Base-by-base conservation (phyloP, 1,284 basidiomycete species). In the Pseudozyma tsukubaensis region DNA sequence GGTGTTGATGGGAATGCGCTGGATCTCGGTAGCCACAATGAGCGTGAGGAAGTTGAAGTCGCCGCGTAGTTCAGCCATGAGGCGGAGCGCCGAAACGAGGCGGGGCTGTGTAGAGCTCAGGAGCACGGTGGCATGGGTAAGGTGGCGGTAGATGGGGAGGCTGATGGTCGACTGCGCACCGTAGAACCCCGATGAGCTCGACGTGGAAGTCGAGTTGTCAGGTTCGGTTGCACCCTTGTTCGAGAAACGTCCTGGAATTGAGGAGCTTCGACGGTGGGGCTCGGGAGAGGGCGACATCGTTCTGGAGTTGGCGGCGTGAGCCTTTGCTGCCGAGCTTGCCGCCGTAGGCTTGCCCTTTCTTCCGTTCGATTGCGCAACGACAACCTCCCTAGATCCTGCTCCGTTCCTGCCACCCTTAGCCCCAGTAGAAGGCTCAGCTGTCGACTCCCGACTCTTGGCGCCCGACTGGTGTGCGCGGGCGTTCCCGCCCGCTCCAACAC, bases 41-140 rank as follows among this genome's bases (percentile, higher is more conserved):
- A 61, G 59, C 0, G 54, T 49, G 47, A 68, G 53, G 35, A 61
- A 61, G 59, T 61, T 61, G 36, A 53, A 68, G 42, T 58, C 54
- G 50, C 21, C 54, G 10, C 65, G 59, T 7, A 68, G 54, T 9
- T 53, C n/a, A 12, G 59, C 65, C 65, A 68, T 61, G 1, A 61
- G 54, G 19, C 39, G 18, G 21, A 68, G 45, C n/a, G 54, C 54
- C 29, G 43, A 37, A 11, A 45, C 37, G 16, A 61, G 8, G 45
- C 43, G 51, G 3, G 54, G 55, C 5, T 49, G 18, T 10, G 8
- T 29, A 18, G n/a, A 10, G 35, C 13, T 0, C 11, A 59, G 45
- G n/a, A 53, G 19, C 5, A 39, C 16, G 6, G 49, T 36, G n/a
- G 40, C 19, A 4, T 51, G 35, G 24, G 49, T 37, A 5, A 64